Conservation (phyloP, 2,329 filamentous ascomycete species). For the Fusarium keratoplasticum region DNA sequence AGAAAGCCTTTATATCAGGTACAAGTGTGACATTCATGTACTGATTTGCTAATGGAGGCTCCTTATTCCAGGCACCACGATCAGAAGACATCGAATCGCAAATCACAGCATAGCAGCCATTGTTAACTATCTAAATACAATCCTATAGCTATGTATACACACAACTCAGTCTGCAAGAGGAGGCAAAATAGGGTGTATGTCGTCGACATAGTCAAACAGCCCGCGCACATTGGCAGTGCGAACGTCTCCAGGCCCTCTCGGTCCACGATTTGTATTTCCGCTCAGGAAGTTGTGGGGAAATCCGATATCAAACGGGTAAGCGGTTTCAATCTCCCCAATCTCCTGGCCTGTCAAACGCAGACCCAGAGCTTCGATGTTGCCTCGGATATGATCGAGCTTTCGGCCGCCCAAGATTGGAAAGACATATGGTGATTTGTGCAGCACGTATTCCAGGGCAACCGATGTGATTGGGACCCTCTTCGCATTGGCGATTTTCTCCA, state of each 20-base stretch:
- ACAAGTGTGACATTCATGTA: no score
- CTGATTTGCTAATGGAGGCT: no score
- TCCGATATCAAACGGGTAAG: constrained; percentile 65
- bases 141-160: rapidly evolving
- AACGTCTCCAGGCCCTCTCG: neutral
- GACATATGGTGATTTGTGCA: constrained; percentile 62
- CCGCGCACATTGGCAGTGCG: neutral
- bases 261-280: neutral
- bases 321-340: constrained; percentile 65
- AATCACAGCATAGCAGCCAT: neutral
- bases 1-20: no score
- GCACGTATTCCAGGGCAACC: constrained; percentile 66
- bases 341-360: constrained; percentile 59
- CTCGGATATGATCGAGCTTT: constrained; percentile 63
- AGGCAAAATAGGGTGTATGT: neutral
- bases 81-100: no score
- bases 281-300: constrained; percentile 49
- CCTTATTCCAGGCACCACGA: no score
- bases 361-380: constrained; percentile 67
- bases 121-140: neutral
- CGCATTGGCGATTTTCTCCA: constrained; percentile 66
- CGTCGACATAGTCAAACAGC: neutral
- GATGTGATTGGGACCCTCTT: constrained; percentile 69
- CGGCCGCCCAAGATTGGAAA: constrained; percentile 65
- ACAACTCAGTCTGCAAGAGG: neutral